A percentile compares a stretch with the other conserved stretches of the same genome.
These are phyloP conservation scores for Flaveria robusta DNA, from an alignment of 129 eudicot species.

Conservation along the genomic window DNA sequence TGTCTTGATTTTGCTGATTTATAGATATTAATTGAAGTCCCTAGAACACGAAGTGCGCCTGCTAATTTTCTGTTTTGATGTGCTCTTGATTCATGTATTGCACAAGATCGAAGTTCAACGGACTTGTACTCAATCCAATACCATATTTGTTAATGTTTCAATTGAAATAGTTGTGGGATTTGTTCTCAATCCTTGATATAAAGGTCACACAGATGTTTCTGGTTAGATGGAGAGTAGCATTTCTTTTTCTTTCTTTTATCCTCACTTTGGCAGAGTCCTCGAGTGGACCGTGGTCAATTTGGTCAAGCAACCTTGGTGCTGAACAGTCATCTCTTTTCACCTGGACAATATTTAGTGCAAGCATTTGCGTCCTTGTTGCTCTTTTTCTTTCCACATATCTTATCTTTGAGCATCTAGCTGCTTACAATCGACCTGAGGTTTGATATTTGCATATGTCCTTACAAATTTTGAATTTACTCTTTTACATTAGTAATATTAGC, in stretches of 20 bases:
- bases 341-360: constrained; percentile 71
- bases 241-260: constrained; percentile 38
- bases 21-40: constrained; percentile 4
- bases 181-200: constrained; percentile 5
- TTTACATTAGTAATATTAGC: not conserved
- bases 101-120: constrained; percentile 8
- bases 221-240: constrained; percentile 51
- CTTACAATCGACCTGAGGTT: constrained; percentile 98
- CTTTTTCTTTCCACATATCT: constrained; percentile 80
- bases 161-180: constrained; percentile 6
- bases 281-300: constrained; percentile 43
- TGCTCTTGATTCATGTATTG: constrained; percentile 8
- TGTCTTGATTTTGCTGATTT: constrained; percentile 17
- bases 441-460: constrained; percentile 15
- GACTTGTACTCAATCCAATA: constrained; percentile 13
- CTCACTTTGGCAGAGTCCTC: constrained; percentile 57
- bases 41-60: constrained; percentile 11
- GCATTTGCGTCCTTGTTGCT: constrained; percentile 78
- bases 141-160: constrained; percentile 18
- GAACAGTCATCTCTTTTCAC: constrained; percentile 54
- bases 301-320: constrained; percentile 46
- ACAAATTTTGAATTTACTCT: not conserved
- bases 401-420: constrained; percentile 87
- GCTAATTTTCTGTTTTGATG: not conserved
- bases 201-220: constrained; percentile 16